phyloP scores from a whole-genome alignment of 441 rosid genomes.

The Euphorbia corollata region DNA sequence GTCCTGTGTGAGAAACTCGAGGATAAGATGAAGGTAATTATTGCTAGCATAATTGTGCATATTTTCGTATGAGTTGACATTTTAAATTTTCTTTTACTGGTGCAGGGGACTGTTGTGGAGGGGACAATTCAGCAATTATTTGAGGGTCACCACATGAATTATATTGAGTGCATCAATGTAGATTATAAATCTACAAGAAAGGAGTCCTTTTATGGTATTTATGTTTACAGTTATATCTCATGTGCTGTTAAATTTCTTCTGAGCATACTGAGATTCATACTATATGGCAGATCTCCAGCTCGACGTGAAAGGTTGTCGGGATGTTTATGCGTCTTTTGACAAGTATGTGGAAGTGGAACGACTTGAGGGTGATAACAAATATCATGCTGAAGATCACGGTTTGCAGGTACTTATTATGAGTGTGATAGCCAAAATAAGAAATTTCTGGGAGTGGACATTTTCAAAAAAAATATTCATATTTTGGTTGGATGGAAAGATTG shows the following conservation, averaged over 20 bases:
- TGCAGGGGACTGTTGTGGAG: slow-evolving; percentile 90
- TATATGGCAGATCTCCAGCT: slow-evolving; percentile 73
- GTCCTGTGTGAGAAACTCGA: slow-evolving; percentile 87
- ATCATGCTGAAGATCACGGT: slow-evolving; percentile 85
- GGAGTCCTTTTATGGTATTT: slow-evolving; percentile 85
- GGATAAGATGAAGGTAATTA: slow-evolving; percentile 81
- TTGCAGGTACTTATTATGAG: slow-evolving; percentile 63
- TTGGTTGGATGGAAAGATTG: too few species aligned
- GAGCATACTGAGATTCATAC: slow-evolving; percentile 18
- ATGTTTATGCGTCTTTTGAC: slow-evolving; percentile 93
- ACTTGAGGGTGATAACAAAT: slow-evolving; percentile 93
- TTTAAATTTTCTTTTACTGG: slow-evolving; percentile 11
- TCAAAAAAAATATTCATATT: too few species aligned
- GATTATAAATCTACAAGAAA: slow-evolving; percentile 87
- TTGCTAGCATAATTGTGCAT: not conserved
- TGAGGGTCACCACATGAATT: slow-evolving; percentile 94
- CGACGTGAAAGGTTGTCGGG: slow-evolving; percentile 96
- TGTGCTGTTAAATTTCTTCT: slow-evolving; percentile 4
- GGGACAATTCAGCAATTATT: slow-evolving; percentile 88
- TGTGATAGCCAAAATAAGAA: too few species aligned
- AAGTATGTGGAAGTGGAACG: slow-evolving; percentile 96
- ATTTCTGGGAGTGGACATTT: too few species aligned
- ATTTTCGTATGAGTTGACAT: slow-evolving; percentile 9
- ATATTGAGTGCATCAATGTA: slow-evolving; percentile 89
- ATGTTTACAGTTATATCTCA: slow-evolving; percentile 14